Evolutionary conservation across 2,329 filamentous ascomycete species (phyloP).

Genomic region (Fusarium ramigenum): DNA sequence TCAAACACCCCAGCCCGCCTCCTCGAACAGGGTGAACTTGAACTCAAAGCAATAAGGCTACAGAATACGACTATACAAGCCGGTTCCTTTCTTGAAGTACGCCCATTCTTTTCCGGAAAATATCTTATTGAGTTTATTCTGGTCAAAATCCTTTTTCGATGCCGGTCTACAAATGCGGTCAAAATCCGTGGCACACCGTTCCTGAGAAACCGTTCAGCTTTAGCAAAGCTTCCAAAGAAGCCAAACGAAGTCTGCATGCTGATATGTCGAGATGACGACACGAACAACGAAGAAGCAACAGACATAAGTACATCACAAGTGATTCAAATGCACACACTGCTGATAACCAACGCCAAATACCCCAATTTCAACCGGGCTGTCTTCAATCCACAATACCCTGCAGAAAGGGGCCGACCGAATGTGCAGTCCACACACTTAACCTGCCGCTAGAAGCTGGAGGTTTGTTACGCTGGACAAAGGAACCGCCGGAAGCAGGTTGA

Average conservation of each 20-base stretch:
- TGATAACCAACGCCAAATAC: conserved; percentile 65
- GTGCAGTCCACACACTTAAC: conserved; percentile 53
- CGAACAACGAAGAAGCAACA: conserved; percentile 45
- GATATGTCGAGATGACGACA: conserved; percentile 43
- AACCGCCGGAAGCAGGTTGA: conserved; percentile 45
- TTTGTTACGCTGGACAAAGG: conserved; percentile 38
- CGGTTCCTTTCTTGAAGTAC: conserved; percentile 45
- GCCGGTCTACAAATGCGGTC: conserved; percentile 24
- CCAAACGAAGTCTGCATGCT: conserved; percentile 56
- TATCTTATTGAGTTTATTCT: conserved; percentile 50
- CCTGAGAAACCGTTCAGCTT: conserved; percentile 47
- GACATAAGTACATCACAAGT: conserved; percentile 55
- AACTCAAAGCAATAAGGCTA: conserved; percentile 28
- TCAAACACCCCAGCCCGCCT: conserved; percentile 6
- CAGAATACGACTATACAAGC: conserved; percentile 21
- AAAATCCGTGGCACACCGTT: conserved; percentile 53
- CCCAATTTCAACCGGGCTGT: conserved; percentile 49
- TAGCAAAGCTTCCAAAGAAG: conserved; percentile 51
- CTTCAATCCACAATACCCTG: conserved; percentile 7
- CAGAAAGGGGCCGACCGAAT: conserved; percentile 23
- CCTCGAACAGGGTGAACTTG: conserved; percentile 37
- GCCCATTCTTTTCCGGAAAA: conserved; percentile 27
- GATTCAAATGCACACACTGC: conserved; percentile 53
- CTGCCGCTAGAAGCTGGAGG: conserved; percentile 60
- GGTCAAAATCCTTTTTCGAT: conserved; percentile 54